Percentiles rank a stretch among this genome's conserved stretches.
phyloP scores from a whole-genome alignment of 257 asterid genomes.

The Agastache rugosa region DNA sequence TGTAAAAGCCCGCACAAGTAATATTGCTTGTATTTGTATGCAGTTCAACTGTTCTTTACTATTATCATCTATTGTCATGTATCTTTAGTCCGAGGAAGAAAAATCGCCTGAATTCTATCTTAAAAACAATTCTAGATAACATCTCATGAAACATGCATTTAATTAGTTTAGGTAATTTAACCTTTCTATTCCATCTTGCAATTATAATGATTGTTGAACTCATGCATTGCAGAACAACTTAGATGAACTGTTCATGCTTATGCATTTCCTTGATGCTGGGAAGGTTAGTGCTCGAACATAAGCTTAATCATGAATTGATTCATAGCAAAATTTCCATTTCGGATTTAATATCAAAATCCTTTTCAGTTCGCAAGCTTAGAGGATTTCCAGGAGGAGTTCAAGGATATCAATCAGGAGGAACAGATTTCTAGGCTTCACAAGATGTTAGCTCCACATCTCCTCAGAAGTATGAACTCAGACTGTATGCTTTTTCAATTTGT shows the following conservation, averaged over 20 bases:
- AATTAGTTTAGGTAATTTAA: constrained; percentile 16
- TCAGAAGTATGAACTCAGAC: constrained; percentile 74
- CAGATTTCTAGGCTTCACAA: constrained; percentile 97
- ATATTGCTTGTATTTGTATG: constrained; percentile 23
- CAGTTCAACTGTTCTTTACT: background rate
- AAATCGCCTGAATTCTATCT: constrained; percentile 18
- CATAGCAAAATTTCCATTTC: background rate
- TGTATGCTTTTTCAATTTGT: constrained; percentile 33
- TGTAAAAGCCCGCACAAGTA: constrained; percentile 16
- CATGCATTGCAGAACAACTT: constrained; percentile 83
- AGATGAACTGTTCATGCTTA: constrained; percentile 99
- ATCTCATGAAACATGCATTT: constrained; percentile 28
- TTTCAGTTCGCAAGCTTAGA: constrained; percentile 91
- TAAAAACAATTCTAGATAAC: constrained; percentile 22
- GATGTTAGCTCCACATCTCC: constrained; percentile 98
- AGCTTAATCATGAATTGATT: constrained; percentile 30
- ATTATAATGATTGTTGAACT: constrained; percentile 39
- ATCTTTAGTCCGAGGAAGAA: constrained; percentile 18
- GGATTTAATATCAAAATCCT: constrained; percentile 36
- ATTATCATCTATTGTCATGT: constrained; percentile 8
- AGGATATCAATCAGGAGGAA: constrained; percentile 98
- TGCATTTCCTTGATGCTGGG: constrained; percentile 99
- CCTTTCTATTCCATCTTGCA: constrained; percentile 7
- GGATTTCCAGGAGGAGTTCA: constrained; percentile 97
- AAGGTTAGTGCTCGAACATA: constrained; percentile 65